These are phyloP conservation scores for Letharia lupina DNA, from an alignment of 495 filamentous ascomycete species.

Conservation along the genomic window DNA sequence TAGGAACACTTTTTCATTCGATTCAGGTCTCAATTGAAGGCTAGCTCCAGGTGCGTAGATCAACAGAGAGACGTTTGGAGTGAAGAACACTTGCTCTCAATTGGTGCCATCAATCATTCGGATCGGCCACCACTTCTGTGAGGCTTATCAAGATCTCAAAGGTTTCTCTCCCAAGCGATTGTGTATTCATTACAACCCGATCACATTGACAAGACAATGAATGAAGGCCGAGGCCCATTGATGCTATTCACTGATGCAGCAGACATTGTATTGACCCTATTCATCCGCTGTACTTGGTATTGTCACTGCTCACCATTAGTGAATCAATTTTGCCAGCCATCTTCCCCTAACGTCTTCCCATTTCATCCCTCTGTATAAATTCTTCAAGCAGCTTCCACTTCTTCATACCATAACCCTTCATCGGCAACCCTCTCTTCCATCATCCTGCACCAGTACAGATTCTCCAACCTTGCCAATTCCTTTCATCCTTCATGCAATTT, in stretches of 20 bases:
- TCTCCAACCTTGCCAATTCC: not conserved
- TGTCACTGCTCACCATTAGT: constrained; percentile 5
- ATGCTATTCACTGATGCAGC: not conserved
- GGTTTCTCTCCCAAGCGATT: not conserved
- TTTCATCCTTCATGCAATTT: not conserved
- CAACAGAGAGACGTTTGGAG: not conserved
- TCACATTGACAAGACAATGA: not conserved
- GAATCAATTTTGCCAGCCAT: not conserved
- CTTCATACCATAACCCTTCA: constrained; percentile 5
- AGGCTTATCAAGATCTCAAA: not conserved
- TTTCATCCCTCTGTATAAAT: not conserved
- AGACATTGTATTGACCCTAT: not conserved
- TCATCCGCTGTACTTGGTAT: not conserved
- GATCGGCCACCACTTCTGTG: not conserved
- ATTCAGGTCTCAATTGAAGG: not conserved
- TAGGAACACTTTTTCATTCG: not conserved
- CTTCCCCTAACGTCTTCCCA: not conserved
- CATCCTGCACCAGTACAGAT: not conserved
- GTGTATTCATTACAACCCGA: not conserved
- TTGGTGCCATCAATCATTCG: not conserved
- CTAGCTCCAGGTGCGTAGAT: not conserved
- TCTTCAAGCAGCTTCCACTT: not conserved
- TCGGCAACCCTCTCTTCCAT: not conserved
- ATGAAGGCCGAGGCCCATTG: not conserved
- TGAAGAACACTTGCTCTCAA: not conserved